Conservation (phyloP, 768 basidiomycete species). For the Gloeostereum incarnatum region DNA sequence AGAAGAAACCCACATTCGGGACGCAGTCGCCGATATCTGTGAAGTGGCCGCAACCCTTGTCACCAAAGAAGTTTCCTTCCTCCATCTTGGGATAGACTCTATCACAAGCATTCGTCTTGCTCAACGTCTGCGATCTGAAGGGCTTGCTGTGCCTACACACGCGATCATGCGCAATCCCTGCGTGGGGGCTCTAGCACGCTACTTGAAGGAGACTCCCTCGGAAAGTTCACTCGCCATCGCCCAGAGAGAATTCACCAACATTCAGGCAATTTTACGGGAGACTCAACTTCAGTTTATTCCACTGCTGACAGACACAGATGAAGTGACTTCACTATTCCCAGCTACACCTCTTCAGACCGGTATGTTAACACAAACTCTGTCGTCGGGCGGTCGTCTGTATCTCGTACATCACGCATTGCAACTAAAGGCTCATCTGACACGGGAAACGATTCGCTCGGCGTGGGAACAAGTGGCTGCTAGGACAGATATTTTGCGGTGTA, state of each 20-base stretch:
- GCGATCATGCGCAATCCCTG: conserved; percentile 6
- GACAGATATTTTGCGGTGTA: conserved; percentile 5
- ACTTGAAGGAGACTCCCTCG: not conserved
- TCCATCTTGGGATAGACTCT: conserved; percentile 6
- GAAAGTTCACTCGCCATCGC: not conserved
- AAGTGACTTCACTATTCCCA: not conserved
- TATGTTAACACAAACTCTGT: conserved; percentile 4
- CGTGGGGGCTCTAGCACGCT: conserved; percentile 4
- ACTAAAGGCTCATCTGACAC: not conserved
- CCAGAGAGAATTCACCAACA: conserved; percentile 2
- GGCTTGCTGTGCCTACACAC: conserved; percentile 2
- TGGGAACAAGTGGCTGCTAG: conserved; percentile 2
- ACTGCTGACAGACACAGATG: not conserved
- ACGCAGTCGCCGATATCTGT: conserved; percentile 1
- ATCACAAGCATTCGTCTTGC: conserved; percentile 7
- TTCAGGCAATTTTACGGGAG: not conserved
- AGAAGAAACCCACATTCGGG: conserved; percentile 3
- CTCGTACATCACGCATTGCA: conserved; percentile 3
- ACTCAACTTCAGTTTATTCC: not conserved
- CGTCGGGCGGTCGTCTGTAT: conserved; percentile 1
- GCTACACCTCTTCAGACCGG: conserved; percentile 6
- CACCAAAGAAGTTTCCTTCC: conserved; percentile 5
- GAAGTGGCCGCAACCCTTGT: not conserved
- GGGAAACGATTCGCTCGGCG: not conserved
- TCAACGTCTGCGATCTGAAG: conserved; percentile 1